These are phyloP conservation scores for Metahyphopichia silvanorum DNA, from an alignment of 805 yeast genomes.

Conservation along the genomic window DNA sequence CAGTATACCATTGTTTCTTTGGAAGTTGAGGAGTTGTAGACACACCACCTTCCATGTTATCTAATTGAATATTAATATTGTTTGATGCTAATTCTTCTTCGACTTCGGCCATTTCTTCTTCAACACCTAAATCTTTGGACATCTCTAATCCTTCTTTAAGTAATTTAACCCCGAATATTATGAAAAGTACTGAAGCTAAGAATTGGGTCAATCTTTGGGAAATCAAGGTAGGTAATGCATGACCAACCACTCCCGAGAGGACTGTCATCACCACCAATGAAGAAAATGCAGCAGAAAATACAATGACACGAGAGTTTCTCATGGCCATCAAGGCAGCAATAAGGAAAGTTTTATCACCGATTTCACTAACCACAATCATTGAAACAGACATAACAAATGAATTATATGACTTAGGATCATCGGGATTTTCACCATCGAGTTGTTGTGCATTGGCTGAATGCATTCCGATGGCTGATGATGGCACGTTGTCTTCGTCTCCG, in stretches of 20 bases:
- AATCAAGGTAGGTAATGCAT: slow-evolving; percentile 78
- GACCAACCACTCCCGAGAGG: slow-evolving; percentile 87
- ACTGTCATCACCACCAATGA: slow-evolving; percentile 90
- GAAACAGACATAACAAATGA: slow-evolving; percentile 78
- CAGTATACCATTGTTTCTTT: slow-evolving; percentile 23
- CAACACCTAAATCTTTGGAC: slow-evolving; percentile 82
- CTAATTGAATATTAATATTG: slow-evolving; percentile 49
- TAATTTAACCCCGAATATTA: slow-evolving; percentile 77
- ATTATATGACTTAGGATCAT: slow-evolving; percentile 24
- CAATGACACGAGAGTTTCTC: slow-evolving; percentile 80
- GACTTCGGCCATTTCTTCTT: slow-evolving; percentile 94
- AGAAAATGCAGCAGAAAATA: slow-evolving; percentile 83
- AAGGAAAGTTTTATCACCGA: slow-evolving; percentile 95
- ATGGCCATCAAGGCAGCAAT: slow-evolving; percentile 98
- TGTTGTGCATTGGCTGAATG: slow-evolving; percentile 4
- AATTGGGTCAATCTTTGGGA: slow-evolving; percentile 79
- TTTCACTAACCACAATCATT: slow-evolving; percentile 93
- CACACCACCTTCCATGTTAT: slow-evolving; percentile 59
- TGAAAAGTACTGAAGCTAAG: slow-evolving; percentile 75
- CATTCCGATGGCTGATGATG: slow-evolving; percentile 21
- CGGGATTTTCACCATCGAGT: slow-evolving; percentile 5
- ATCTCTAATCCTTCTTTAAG: slow-evolving; percentile 78
- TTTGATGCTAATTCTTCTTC: slow-evolving; percentile 83
- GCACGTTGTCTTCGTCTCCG: slow-evolving; percentile 25
- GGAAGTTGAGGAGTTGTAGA: slow-evolving; percentile 6